Evolutionary conservation across 345 rosid genomes (phyloP), one percentile per base, ranked within the genome.

Genomic region (Camelina neglecta): DNA sequence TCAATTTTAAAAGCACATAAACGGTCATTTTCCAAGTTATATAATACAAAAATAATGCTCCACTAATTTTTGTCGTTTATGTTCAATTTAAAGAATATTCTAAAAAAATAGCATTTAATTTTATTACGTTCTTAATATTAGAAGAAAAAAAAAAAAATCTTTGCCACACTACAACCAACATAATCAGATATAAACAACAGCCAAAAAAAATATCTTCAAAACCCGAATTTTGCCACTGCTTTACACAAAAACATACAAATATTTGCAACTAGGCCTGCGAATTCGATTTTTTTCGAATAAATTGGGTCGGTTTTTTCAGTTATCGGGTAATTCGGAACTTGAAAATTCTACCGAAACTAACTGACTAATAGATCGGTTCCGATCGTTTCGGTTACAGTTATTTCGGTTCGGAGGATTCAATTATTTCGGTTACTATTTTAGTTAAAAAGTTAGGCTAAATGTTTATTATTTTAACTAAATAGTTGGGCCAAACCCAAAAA

Each of bases 31-130:
- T 75, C 11, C 74, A 60, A 29, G 7, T 18, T 49, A 47, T 58
- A 8, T 18, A 18, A 38, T 49, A 67, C 67, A 39, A 59, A 62
- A 60, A 67, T 26, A 67, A 12, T 49, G 5, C 62, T 67, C 73
- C 68, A 59, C 54, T 59, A 31, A 13, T 4, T 51, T 68, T 60
- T 75, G 79, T 75, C 69, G 31, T 60, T 75, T 41, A 12, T 33
- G 23, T 41, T 23, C 45, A 31, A 29, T 29, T 59, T 39, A 51
- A 75, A 68, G 31, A 57, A 67, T 68, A 56, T 45, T 58, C 57
- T 74, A 29, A 64, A 42, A 4, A 13, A 26, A 3, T 55, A 20
- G 12, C 15, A 57, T 20, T 23, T 2, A 55, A 41, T 21, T n/a
- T 29, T 58, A 47, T 58, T 33, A 58, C n/a, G n/a, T 31, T 4